Base-by-base conservation (phyloP, 306 rosid species). In the Cucurbita pepo region DNA sequence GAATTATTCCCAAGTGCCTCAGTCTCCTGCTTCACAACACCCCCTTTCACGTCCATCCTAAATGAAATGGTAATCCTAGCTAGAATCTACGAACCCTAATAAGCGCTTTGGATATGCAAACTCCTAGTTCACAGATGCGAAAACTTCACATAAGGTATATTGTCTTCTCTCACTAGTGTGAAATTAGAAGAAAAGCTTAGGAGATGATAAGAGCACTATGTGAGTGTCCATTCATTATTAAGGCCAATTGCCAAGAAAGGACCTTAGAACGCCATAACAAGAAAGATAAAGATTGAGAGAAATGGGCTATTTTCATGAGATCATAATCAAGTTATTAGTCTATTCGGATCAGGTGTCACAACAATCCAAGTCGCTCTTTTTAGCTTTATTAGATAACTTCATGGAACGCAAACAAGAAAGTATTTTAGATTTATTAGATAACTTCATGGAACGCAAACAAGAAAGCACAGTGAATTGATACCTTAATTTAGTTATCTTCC, bases 401-500 rank as follows among this genome's bases (percentile, higher is more conserved):
- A 22, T 12, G 38, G 30, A 45, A 45, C 55, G 45, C 45, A 66
- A 18, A 44, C 15, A 66, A 45, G 41, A 45, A 45, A 66, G 72
- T 1, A 45, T 41, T 18, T 44, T 18, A 65, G 11, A 64, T 9
- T 64, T 16, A 43, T 18, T 5, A 66, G 54, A 66, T 10, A 66
- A 45, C 55, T 66, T 66, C 40, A 22, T 12, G 38, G 30, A 45
- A 45, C 55, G 45, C 45, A 66, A 18, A 44, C 30, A 66, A 45
- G 41, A 45, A 45, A 66, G 72, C 2, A 45, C 6, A 10, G 10
- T 16, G 66, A 71, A 82, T 10, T 70, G 72, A 77, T 65, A 93
- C 98, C 91, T 86, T 79, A 94, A 82, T 48, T 85, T 65, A 21
- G 86, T 88, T 80, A 89, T 83, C 80, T 73, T 86, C 98, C 97